Conservation (phyloP, 2,329 filamentous ascomycete genomes). For the Grosmannia serpens region DNA sequence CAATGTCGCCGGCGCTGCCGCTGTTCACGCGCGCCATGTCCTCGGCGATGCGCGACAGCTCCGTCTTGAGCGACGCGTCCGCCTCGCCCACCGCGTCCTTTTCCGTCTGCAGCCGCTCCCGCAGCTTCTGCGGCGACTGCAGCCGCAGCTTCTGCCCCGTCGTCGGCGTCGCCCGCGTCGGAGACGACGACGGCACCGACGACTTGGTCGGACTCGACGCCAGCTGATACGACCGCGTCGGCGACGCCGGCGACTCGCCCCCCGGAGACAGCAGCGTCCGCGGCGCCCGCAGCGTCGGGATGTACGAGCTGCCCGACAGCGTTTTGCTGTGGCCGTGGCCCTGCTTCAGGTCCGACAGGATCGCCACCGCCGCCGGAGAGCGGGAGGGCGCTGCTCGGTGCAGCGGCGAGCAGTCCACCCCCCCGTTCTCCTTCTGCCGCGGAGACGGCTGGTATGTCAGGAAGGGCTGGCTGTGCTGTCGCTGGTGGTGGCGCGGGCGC, state of each 20-base stretch:
- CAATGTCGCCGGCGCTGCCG: constrained; percentile 11
- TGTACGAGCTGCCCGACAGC: constrained; percentile 35
- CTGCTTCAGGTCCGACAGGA: background rate
- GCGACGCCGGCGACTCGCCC: constrained; percentile 5
- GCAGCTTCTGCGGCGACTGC: constrained; percentile 62
- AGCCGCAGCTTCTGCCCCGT: constrained; percentile 47
- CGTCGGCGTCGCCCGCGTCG: constrained; percentile 15
- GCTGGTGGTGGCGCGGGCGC: background rate
- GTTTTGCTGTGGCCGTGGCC: constrained; percentile 31
- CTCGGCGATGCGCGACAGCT: constrained; percentile 68
- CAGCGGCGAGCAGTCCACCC: constrained; percentile 1
- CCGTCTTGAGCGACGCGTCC: constrained; percentile 58
- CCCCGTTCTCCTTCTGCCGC: constrained; percentile 37
- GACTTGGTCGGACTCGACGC: constrained; percentile 26
- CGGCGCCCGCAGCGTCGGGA: constrained; percentile 39
- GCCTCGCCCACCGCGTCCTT: constrained; percentile 61
- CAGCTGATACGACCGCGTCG: constrained; percentile 15
- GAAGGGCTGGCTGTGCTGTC: background rate
- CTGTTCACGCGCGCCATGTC: constrained; percentile 55
- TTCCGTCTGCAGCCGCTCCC: constrained; percentile 76
- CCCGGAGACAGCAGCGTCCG: constrained; percentile 5
- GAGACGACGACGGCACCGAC: constrained; percentile 20
- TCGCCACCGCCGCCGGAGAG: background rate
- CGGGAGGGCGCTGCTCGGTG: background rate
- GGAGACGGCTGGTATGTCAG: constrained; percentile 15